Conservation (phyloP, 1,284 basidiomycete species). For the Wolfiporia cocos region DNA sequence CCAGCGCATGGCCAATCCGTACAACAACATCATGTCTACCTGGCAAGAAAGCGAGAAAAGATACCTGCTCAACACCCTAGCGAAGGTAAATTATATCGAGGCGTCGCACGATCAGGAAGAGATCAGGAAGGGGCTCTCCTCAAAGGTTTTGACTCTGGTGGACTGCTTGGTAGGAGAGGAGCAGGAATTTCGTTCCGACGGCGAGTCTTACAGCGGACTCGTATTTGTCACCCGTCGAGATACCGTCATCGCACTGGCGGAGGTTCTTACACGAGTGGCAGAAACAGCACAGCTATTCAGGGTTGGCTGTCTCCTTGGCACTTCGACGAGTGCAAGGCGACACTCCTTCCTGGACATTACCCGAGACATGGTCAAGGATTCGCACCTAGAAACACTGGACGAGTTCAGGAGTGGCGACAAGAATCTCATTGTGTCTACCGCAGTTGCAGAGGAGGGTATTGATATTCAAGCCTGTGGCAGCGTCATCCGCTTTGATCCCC, state of each 20-base stretch:
- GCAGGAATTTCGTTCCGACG: constrained; percentile 35
- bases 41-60: constrained; percentile 55
- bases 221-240: constrained; percentile 73
- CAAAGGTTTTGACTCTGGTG: constrained; percentile 53
- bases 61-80: constrained; percentile 48
- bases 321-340: constrained; percentile 49
- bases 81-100: constrained; percentile 33
- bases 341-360: constrained; percentile 67
- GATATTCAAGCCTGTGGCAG: constrained; percentile 78
- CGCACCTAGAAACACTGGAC: constrained; percentile 46
- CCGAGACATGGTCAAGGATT: constrained; percentile 42
- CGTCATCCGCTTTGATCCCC: constrained; percentile 70
- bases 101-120: constrained; percentile 43
- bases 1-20: constrained; percentile 36
- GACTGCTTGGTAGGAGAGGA: constrained; percentile 52
- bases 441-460: constrained; percentile 82
- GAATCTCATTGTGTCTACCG: constrained; percentile 73
- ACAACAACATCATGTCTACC: constrained; percentile 40
- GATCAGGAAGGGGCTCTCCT: constrained; percentile 34
- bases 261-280: constrained; percentile 55
- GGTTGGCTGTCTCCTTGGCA: constrained; percentile 57
- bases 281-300: constrained; percentile 41
- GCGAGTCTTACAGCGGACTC: constrained; percentile 62
- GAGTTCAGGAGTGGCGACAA: constrained; percentile 66
- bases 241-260: constrained; percentile 57